Evolutionary conservation across 1,284 basidiomycete species (phyloP).

Genomic region (Malassezia caprae): DNA sequence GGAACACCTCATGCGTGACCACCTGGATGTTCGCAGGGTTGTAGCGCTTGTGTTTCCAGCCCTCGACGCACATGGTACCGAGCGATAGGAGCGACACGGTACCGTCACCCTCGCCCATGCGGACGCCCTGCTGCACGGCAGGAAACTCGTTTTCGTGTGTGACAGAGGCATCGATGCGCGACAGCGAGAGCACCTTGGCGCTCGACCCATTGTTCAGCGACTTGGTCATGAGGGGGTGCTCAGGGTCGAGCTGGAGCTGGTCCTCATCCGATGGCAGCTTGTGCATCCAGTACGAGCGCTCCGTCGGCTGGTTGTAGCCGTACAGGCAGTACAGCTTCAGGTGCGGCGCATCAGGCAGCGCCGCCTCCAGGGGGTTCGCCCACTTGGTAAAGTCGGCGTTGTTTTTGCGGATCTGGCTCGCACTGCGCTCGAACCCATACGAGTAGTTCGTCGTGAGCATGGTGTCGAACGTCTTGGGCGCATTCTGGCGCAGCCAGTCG

Average conservation of each 20-base stretch:
- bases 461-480: constrained; percentile 66
- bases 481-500: constrained; percentile 73
- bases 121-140: constrained; percentile 33
- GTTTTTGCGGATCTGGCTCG: constrained; percentile 34
- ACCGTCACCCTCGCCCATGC: constrained; percentile 63
- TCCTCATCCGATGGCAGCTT: neutral
- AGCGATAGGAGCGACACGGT: constrained; percentile 81
- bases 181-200: neutral
- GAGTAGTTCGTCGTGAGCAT: constrained; percentile 87
- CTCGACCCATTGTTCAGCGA: neutral
- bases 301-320: constrained; percentile 91
- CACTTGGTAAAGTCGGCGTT: constrained; percentile 53
- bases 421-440: constrained; percentile 78
- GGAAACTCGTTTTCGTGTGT: constrained; percentile 27
- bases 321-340: constrained; percentile 92
- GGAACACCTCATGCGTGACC: constrained; percentile 79
- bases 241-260: neutral
- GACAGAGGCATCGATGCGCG: constrained; percentile 13
- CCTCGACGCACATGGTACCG: constrained; percentile 83
- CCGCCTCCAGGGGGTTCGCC: constrained; percentile 86
- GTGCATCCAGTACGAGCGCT: constrained; percentile 53
- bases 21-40: constrained; percentile 73
- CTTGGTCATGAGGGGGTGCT: neutral
- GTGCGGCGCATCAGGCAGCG: constrained; percentile 69
- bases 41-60: constrained; percentile 82